Evolutionary conservation across 352 stramenopile species (phyloP), one percentile per base, ranked within the genome.

Genomic region (Phytophthora multivora): DNA sequence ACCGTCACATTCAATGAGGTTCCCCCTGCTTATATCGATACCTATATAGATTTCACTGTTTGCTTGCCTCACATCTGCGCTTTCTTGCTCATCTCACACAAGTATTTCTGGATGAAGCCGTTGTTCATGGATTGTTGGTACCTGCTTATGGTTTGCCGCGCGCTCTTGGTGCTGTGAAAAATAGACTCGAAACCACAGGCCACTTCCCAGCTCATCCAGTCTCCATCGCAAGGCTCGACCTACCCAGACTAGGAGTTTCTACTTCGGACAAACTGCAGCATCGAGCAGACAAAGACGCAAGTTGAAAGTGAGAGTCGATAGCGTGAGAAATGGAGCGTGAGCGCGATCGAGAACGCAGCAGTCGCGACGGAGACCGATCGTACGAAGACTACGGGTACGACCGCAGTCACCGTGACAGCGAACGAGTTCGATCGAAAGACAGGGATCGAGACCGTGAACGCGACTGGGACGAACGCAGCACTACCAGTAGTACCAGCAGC

Each of bases 401-500:
- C 11, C 63, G 67, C 36, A 73, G 51, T 40, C 49, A 51, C 15
- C 55, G 64, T 25, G 61, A 69, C 1, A 60, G 43, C 18, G 63
- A 73, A 4, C 52, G 56, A 50, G 57, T 69, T 46, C 56, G 66
- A 25, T 60, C 63, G 11, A 68, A 71, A 23, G 53, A 66, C 21
- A 58, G 59, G 8, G 58, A 71, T 30, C 66, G 58, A 10, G 57
- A 71, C 10, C 59, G 67, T 36, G 66, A 80, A 28, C 61, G 64
- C 16, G 72, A 81, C 36, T 66, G 60, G 16, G 63, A 78, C 16
- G 55, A 70, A 60, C 69, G 80, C 26, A 74, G 71, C 45, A 69
- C 66, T 41, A 43, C 63, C 0, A 65, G 58, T 35, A 60, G 51
- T 33, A 47, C 61, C 2, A 75, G 71, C 9, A 62, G 75, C 9